Evolutionary conservation across 2,329 filamentous ascomycete species (phyloP).

Genomic region (Pseudocercospora macadamiae): DNA sequence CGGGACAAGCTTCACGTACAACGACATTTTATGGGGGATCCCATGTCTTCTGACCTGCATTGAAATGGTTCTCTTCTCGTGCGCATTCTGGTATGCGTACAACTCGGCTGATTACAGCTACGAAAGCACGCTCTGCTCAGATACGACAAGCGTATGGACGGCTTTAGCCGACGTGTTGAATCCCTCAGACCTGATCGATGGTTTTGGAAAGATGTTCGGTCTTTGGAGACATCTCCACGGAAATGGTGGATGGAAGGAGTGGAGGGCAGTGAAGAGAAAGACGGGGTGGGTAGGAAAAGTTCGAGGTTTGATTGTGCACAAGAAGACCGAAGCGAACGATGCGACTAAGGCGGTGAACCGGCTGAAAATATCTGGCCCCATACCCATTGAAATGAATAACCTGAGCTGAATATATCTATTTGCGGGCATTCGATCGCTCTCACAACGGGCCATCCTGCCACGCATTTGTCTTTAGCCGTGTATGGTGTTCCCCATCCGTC

Average conservation of each 20-base stretch:
- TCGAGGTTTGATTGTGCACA: background rate
- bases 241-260: background rate
- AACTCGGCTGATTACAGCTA: background rate
- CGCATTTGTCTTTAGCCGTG: too few relatives aligned
- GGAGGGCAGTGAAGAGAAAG: background rate
- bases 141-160: background rate
- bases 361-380: too few relatives aligned
- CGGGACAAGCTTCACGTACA: background rate
- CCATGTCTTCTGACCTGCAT: background rate
- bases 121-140: background rate
- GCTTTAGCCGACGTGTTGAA: background rate
- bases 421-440: too few relatives aligned
- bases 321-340: too few relatives aligned
- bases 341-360: too few relatives aligned
- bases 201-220: background rate
- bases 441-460: too few relatives aligned
- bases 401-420: too few relatives aligned
- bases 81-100: slow-evolving; percentile 1
- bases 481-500: too few relatives aligned
- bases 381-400: too few relatives aligned
- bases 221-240: background rate
- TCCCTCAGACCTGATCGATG: background rate
- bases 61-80: background rate
- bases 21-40: background rate
- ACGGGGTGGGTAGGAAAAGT: background rate